These are phyloP conservation scores for Hypoxylon lenormandii DNA, from an alignment of 495 filamentous ascomycete genomes.

Conservation along the genomic window DNA sequence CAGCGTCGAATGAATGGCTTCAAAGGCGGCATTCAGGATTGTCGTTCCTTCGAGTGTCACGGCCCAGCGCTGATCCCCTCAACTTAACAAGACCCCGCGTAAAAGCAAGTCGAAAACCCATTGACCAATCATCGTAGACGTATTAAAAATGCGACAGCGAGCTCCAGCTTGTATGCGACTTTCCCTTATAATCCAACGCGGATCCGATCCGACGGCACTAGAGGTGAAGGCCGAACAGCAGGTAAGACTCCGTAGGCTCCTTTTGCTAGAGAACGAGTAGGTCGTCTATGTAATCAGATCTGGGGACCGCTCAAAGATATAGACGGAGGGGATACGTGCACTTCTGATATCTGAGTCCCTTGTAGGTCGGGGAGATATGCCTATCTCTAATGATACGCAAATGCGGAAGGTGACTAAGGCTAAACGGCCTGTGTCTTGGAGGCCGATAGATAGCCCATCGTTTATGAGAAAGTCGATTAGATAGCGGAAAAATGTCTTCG, in stretches of 20 bases:
- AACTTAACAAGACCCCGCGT: slow-evolving; percentile 32
- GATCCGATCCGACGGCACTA: too few species aligned
- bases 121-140: slow-evolving; percentile 42
- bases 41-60: slow-evolving; percentile 36
- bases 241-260: neutral
- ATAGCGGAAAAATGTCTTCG: slow-evolving; percentile 8
- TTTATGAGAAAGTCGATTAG: slow-evolving; percentile 13
- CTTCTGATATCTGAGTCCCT: neutral
- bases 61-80: slow-evolving; percentile 27
- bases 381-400: slow-evolving; percentile 36
- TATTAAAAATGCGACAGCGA: slow-evolving; percentile 36
- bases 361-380: slow-evolving; percentile 35
- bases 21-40: slow-evolving; percentile 33
- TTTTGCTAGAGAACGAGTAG: slow-evolving; percentile 9
- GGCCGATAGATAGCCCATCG: slow-evolving; percentile 1
- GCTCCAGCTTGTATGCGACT: slow-evolving; percentile 42
- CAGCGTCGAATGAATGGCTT: slow-evolving; percentile 33
- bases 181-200: slow-evolving; percentile 44
- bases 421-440: slow-evolving; percentile 19
- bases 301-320: slow-evolving; percentile 34
- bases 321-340: slow-evolving; percentile 17
- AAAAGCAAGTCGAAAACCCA: slow-evolving; percentile 26
- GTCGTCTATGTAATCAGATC: slow-evolving; percentile 7
- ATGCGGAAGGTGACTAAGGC: slow-evolving; percentile 41
- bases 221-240: slow-evolving; percentile 1